Evolutionary conservation across 2,329 filamentous ascomycete species (phyloP), one percentile per base, ranked within the genome.

Genomic region (Aureobasidium sp.): DNA sequence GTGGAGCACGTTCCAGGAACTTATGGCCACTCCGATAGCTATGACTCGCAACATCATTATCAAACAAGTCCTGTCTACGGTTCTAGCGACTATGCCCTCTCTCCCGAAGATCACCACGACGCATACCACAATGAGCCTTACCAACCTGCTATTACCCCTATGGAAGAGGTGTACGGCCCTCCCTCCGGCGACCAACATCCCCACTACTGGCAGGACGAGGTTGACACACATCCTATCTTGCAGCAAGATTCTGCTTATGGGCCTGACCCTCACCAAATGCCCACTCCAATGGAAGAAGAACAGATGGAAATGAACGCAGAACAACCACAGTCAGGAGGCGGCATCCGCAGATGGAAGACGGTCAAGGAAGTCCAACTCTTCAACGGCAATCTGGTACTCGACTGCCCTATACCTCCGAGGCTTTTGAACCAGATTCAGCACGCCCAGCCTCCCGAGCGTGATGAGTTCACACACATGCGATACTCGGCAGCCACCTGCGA

Each of bases 291-390:
- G 34, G 76, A 77, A 63, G 75, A 78, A 36, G 77, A 79, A 47
- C 62, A 69, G 27, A 60, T 63, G 42, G 71, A 73, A 59, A 41
- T 72, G 16, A 76, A 75, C 63, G 68, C 74, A 27, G 76, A 79
- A 62, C 72, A 76, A 36, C 74, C 76, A 13, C 78, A 78, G 64
- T 79, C 80, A 60, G 79, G 82, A 25, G 83, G 80, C 61, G 83
- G 78, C 5, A 86, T 97, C 67, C 88, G 90, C 74, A 84, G 94
- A 73, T 97, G 91, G 90, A 99, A 97, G 81, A 99, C 94, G 0
- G 93, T 99, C 53, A 99, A 97, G 77, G 91, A 97, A 78, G 93
- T 99, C n/a, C 87, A 95, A 69, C 77, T 99, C 59, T 99, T 96
- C 80, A 88, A 95, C 67, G 94, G 94, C 66, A 99, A 99, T 76